Conservation (phyloP, 2,329 filamentous ascomycete genomes). For the Endothia cerciana region DNA sequence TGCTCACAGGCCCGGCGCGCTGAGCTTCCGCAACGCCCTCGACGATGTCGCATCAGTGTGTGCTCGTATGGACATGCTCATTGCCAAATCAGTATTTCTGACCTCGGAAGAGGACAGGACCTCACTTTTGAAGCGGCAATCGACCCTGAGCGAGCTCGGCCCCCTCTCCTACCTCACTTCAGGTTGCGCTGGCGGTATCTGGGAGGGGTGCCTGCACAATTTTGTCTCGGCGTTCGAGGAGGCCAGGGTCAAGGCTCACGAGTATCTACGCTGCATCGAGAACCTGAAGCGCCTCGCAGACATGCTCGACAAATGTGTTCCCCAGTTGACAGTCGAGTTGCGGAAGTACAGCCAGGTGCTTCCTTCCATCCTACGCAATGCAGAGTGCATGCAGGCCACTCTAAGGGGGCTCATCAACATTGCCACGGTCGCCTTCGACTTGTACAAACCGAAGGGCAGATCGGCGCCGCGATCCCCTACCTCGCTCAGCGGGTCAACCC, state of each 20-base stretch:
- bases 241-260: constrained; percentile 6
- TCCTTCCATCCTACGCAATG: constrained; percentile 11
- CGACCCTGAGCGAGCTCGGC: neutral
- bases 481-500: constrained; percentile 4
- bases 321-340: constrained; percentile 1
- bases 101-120: constrained; percentile 9
- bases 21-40: neutral
- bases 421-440: constrained; percentile 5
- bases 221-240: constrained; percentile 16
- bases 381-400: constrained; percentile 17
- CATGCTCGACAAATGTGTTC: constrained; percentile 13
- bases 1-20: neutral
- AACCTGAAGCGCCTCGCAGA: constrained; percentile 12
- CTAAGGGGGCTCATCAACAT: constrained; percentile 8
- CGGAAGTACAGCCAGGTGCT: constrained; percentile 14
- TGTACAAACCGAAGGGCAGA: neutral
- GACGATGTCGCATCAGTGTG: constrained; percentile 7
- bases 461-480: neutral
- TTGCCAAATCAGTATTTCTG: constrained; percentile 8
- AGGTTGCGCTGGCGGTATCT: constrained; percentile 15
- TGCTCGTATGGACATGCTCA: constrained; percentile 10
- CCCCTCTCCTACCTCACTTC: constrained; percentile 17
- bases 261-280: constrained; percentile 15
- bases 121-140: neutral
- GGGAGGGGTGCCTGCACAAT: constrained; percentile 15